A percentile compares a stretch with the other conserved stretches of the same genome.
Evolutionary conservation across 371 early-diverging fungal genomes (phyloP).

Genomic region (Chytridiales sp.): DNA sequence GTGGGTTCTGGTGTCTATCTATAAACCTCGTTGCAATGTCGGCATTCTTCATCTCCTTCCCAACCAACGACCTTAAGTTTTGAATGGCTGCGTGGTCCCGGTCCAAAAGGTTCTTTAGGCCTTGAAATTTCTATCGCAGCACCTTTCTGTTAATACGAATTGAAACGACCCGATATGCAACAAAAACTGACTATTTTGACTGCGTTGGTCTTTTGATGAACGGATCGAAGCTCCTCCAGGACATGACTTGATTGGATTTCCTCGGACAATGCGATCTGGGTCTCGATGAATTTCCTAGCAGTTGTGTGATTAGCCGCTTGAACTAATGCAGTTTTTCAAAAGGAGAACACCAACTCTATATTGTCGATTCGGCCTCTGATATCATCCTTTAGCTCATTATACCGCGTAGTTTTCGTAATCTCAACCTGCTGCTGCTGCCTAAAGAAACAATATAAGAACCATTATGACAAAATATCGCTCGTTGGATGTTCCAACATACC

Average conservation of each 20-base stretch:
- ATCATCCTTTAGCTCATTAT: constrained; percentile 32
- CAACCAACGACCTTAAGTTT: constrained; percentile 30
- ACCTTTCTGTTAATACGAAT: not conserved
- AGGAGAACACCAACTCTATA: constrained; percentile 29
- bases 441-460: not conserved
- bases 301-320: not conserved
- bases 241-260: constrained; percentile 26
- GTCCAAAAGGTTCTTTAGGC: constrained; percentile 38
- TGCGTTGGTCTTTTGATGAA: constrained; percentile 7
- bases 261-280: constrained; percentile 31
- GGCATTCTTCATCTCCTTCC: constrained; percentile 38
- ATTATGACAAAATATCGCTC: not conserved
- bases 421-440: constrained; percentile 4
- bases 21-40: constrained; percentile 40
- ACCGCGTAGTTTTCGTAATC: constrained; percentile 39
- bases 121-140: constrained; percentile 37
- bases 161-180: not conserved
- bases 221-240: constrained; percentile 18
- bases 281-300: constrained; percentile 33
- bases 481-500: too few species aligned
- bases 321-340: not conserved
- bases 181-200: constrained; percentile 16
- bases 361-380: constrained; percentile 28
- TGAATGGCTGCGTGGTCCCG: constrained; percentile 40
- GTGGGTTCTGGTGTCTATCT: constrained; percentile 31